Evolutionary conservation across 2,329 filamentous ascomycete species (phyloP).

Genomic region (Corynespora cassiicola): DNA sequence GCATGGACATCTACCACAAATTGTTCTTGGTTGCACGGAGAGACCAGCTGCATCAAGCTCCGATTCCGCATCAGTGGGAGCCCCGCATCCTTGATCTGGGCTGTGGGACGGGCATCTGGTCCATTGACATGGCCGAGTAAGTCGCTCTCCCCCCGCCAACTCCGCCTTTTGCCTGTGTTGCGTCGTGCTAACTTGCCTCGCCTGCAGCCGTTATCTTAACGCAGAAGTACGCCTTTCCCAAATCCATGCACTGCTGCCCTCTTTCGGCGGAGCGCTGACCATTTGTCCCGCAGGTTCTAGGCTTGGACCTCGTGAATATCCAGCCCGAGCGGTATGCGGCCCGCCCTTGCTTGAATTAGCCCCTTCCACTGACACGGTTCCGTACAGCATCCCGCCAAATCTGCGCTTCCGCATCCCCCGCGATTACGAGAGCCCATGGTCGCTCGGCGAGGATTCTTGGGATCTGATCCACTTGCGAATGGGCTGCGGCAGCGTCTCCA

Average conservation of each 20-base stretch:
- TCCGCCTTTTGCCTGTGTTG: constrained; percentile 13
- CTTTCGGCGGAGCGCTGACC: constrained; percentile 31
- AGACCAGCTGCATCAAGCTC: constrained; percentile 55
- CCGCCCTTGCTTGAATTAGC: constrained; percentile 48
- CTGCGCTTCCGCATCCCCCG: constrained; percentile 70
- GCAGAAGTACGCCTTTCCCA: constrained; percentile 53
- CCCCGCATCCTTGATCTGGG: constrained; percentile 71
- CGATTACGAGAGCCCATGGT: constrained; percentile 82
- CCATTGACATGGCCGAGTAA: constrained; percentile 82
- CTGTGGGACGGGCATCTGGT: constrained; percentile 91
- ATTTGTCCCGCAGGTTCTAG: constrained; percentile 55
- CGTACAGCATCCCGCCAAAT: constrained; percentile 71
- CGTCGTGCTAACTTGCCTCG: constrained; percentile 33
- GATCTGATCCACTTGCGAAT: constrained; percentile 86
- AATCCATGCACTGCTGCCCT: constrained; percentile 15
- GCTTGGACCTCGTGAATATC: constrained; percentile 67
- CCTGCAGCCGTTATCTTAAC: constrained; percentile 58
- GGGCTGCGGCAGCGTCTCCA: constrained; percentile 77
- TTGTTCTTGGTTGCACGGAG: constrained; percentile 71
- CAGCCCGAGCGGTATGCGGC: constrained; percentile 61
- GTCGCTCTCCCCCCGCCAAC: constrained; percentile 43
- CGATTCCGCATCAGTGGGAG: constrained; percentile 46
- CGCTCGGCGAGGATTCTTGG: constrained; percentile 70
- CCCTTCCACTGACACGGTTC: constrained; percentile 30
- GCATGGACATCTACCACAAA: constrained; percentile 83